Evolutionary conservation across 2,329 filamentous ascomycete genomes (phyloP).

Genomic region (Aspergillus tanneri): DNA sequence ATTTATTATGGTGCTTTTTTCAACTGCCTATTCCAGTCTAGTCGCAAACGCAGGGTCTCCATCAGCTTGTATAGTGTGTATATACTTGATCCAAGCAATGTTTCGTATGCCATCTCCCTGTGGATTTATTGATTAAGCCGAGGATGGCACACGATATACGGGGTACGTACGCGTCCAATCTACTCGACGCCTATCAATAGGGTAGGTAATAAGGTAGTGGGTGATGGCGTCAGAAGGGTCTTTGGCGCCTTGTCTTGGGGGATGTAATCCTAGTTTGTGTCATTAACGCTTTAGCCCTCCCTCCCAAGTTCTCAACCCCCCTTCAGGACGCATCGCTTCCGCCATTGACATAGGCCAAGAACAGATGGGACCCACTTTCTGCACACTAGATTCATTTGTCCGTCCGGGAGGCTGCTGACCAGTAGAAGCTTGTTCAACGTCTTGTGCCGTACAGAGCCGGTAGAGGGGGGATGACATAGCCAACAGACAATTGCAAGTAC

Average conservation of each 20-base stretch:
- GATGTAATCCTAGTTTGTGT: background rate
- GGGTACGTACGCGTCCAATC: too few species aligned
- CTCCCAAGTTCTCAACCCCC: background rate
- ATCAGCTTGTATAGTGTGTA: background rate
- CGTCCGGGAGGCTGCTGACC: slow-evolving; percentile 11
- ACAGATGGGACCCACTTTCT: slow-evolving; percentile 21
- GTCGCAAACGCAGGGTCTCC: slow-evolving; percentile 8
- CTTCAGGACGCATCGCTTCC: slow-evolving; percentile 23
- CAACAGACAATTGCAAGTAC: too few species aligned
- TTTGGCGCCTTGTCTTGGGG: too few species aligned
- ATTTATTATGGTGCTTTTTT: background rate
- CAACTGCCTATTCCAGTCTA: slow-evolving; percentile 6
- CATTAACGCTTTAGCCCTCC: too few species aligned
- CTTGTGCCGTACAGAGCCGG: slow-evolving; percentile 8
- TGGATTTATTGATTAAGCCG: too few species aligned
- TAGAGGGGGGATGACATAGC: background rate
- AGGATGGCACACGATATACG: too few species aligned
- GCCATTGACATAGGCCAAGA: slow-evolving; percentile 30
- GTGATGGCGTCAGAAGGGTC: too few species aligned
- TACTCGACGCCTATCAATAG: too few species aligned
- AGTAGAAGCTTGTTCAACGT: slow-evolving; percentile 21
- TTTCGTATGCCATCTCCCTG: too few species aligned
- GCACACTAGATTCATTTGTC: slow-evolving; percentile 23
- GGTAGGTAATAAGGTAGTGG: too few species aligned
- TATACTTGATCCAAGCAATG: background rate